Conservation (phyloP, 2,329 filamentous ascomycete genomes). For the Fusarium sp. region DNA sequence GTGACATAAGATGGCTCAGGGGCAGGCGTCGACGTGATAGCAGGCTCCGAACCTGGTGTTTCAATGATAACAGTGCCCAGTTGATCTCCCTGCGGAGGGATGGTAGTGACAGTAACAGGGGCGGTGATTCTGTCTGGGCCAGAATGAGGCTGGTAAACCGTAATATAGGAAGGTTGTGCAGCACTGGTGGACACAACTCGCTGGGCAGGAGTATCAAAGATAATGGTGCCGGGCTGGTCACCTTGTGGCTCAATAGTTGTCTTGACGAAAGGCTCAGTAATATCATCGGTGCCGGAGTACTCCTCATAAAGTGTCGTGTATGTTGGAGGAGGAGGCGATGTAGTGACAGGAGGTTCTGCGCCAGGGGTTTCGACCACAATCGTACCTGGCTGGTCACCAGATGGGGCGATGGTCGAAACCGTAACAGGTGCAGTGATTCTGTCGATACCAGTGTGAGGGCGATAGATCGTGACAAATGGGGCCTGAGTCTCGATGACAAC, state of each 20-base stretch:
- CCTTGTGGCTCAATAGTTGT: slow-evolving; percentile 22
- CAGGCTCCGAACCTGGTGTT: slow-evolving; percentile 6
- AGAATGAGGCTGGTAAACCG: background rate
- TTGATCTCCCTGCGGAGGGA: background rate
- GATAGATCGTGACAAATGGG: slow-evolving; percentile 20
- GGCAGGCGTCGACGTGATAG: background rate
- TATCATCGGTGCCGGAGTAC: slow-evolving; percentile 14
- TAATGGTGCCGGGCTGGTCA: slow-evolving; percentile 23
- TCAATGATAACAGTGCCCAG: slow-evolving; percentile 14
- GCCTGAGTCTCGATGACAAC: slow-evolving; percentile 23
- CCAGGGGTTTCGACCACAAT: slow-evolving; percentile 26
- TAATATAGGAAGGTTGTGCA: slow-evolving; percentile 13
- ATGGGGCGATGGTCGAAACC: slow-evolving; percentile 17
- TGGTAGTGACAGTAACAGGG: slow-evolving; percentile 4
- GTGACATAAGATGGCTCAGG: slow-evolving; percentile 6
- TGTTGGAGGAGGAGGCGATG: slow-evolving; percentile 13
- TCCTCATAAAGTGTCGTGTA: slow-evolving; percentile 22
- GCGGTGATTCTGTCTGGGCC: slow-evolving; percentile 2
- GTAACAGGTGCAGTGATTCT: slow-evolving; percentile 18
- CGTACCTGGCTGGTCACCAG: slow-evolving; percentile 19
- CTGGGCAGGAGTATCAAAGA: slow-evolving; percentile 25
- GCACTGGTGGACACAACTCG: background rate
- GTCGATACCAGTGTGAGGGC: slow-evolving; percentile 13
- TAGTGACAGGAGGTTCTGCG: slow-evolving; percentile 10
- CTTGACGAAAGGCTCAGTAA: slow-evolving; percentile 2